These are phyloP conservation scores for Infundibulicybe gibba DNA, from an alignment of 768 basidiomycete species.

Conservation along the genomic window DNA sequence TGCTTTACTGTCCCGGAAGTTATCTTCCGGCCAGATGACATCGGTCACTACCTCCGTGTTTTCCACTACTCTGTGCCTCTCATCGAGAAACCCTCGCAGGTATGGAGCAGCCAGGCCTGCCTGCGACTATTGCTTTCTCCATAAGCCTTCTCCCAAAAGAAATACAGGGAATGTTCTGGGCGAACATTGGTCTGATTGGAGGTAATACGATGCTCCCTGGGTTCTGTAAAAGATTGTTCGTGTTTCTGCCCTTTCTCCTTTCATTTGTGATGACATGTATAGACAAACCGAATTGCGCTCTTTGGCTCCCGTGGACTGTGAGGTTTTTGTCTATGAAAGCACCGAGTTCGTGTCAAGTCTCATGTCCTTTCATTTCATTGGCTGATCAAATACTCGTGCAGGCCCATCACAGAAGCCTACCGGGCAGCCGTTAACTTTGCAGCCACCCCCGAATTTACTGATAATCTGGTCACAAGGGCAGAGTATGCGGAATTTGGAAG, in stretches of 20 bases:
- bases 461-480: conserved; percentile 62
- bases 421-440: conserved; percentile 58
- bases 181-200: conserved; percentile 87
- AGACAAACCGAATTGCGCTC: conserved; percentile 74
- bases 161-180: conserved; percentile 92
- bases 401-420: conserved; percentile 67
- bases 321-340: conserved; percentile 70
- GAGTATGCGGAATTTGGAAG: conserved; percentile 88
- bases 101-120: conserved; percentile 76
- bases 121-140: conserved; percentile 70
- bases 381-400: conserved; percentile 23
- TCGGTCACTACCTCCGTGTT: conserved; percentile 50
- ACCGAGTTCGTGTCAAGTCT: conserved; percentile 54
- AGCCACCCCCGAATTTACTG: conserved; percentile 43
- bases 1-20: conserved; percentile 91
- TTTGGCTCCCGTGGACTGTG: conserved; percentile 78
- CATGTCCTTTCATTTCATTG: conserved; percentile 4
- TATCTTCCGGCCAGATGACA: conserved; percentile 85
- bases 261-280: conserved; percentile 11
- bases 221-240: conserved; percentile 76
- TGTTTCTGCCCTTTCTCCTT: conserved; percentile 10
- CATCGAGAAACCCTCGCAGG: conserved; percentile 40
- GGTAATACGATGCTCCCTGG: conserved; percentile 77
- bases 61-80: conserved; percentile 6
- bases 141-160: conserved; percentile 77